A percentile compares a stretch with the other conserved stretches of the same genome.
phyloP scores from a whole-genome alignment of 225 moss, liverwort and hornwort genomes.

The Ulota crispa region DNA sequence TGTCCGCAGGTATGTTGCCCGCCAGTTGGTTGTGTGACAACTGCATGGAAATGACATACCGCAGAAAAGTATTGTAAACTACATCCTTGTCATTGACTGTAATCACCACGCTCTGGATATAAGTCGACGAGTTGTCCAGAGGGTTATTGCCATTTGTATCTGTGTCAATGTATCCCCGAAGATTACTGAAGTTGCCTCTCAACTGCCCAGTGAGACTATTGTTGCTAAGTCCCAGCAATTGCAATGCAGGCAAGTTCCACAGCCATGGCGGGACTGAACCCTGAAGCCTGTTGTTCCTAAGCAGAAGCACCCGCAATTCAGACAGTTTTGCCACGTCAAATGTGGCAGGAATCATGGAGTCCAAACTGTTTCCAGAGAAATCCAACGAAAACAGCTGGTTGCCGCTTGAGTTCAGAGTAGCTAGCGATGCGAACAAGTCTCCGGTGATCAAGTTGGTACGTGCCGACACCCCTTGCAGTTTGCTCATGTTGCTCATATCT shows the following conservation, averaged over 20 bases:
- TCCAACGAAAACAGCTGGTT: conserved; percentile 18
- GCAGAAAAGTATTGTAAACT: conserved; percentile 9
- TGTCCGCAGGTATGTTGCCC: conserved; percentile 31
- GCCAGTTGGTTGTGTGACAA: conserved; percentile 31
- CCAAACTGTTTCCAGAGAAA: conserved; percentile 23
- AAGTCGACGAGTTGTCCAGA: conserved; percentile 9
- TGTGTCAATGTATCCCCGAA: conserved; percentile 39
- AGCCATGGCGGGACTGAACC: conserved; percentile 46
- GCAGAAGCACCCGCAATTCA: conserved; percentile 30
- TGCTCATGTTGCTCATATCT: conserved; percentile 42
- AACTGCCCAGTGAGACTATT: conserved; percentile 33
- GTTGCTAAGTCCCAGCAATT: conserved; percentile 35
- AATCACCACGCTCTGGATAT: conserved; percentile 38
- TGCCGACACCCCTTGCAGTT: conserved; percentile 13
- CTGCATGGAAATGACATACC: conserved; percentile 35
- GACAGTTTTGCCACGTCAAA: conserved; percentile 27
- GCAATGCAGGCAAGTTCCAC: conserved; percentile 36
- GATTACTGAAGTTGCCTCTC: conserved; percentile 35
- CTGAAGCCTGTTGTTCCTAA: conserved; percentile 27
- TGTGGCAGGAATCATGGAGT: conserved; percentile 19
- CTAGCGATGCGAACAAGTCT: conserved; percentile 25
- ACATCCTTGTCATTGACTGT: conserved; percentile 14
- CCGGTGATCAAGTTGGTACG: conserved; percentile 34
- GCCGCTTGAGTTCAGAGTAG: conserved; percentile 26
- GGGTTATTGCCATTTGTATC: not conserved